Evolutionary conservation across 148 eudicot species (phyloP).

Genomic region (Camellia lanceoleosa): DNA sequence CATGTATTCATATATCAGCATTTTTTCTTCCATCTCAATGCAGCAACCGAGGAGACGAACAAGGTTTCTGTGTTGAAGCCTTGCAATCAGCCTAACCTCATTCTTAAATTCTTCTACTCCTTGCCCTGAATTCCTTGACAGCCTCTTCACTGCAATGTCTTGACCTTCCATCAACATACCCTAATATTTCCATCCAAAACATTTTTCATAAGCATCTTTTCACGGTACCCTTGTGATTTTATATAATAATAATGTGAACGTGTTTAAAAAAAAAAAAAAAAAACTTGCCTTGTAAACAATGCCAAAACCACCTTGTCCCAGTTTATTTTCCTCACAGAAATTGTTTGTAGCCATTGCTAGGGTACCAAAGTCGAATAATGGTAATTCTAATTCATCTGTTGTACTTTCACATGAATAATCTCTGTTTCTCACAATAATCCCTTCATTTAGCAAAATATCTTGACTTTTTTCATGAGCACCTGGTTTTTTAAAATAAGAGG

Average conservation of each 20-base stretch:
- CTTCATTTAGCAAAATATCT: conserved; percentile 28
- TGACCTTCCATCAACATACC: conserved; percentile 51
- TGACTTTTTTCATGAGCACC: conserved; percentile 42
- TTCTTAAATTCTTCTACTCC: conserved; percentile 78
- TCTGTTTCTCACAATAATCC: conserved; percentile 27
- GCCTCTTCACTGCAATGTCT: conserved; percentile 73
- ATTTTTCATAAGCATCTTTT: background rate
- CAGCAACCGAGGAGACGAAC: conserved; percentile 84
- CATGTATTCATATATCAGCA: conserved; percentile 71
- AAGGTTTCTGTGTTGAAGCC: conserved; percentile 81
- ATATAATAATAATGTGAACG: background rate
- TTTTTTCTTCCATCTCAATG: conserved; percentile 61
- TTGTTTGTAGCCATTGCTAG: conserved; percentile 44
- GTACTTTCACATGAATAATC: conserved; percentile 27
- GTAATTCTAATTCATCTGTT: conserved; percentile 43
- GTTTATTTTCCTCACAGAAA: conserved; percentile 42
- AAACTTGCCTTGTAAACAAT: conserved; percentile 51
- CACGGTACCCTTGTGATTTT: background rate
- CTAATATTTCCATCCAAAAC: conserved; percentile 26
- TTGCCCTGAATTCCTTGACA: conserved; percentile 67
- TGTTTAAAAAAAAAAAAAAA: background rate
- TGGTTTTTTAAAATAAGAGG: conserved; percentile 4
- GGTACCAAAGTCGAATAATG: conserved; percentile 38
- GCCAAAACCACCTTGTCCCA: conserved; percentile 72
- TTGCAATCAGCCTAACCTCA: conserved; percentile 65